Evolutionary conservation across 495 filamentous ascomycete genomes (phyloP).

Genomic region (Xylaria acuta): DNA sequence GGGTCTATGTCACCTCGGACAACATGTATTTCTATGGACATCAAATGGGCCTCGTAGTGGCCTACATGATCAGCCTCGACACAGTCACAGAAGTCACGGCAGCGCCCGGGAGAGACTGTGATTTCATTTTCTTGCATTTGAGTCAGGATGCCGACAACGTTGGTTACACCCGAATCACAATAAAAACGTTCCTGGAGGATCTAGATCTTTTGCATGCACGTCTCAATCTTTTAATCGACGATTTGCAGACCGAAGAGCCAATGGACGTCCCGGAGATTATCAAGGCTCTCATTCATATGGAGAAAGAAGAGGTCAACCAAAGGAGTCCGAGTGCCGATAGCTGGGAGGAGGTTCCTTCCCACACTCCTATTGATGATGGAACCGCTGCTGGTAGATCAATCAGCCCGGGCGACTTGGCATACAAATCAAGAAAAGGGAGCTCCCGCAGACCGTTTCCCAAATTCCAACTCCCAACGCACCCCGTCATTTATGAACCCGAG

Average conservation of each 20-base stretch:
- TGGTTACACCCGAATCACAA: slow-evolving; percentile 73
- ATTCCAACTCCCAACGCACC: slow-evolving; percentile 82
- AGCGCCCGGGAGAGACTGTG: slow-evolving; percentile 86
- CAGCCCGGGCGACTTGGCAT: slow-evolving; percentile 59
- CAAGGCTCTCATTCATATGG: slow-evolving; percentile 59
- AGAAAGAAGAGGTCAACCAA: slow-evolving; percentile 62
- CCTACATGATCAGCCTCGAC: slow-evolving; percentile 73
- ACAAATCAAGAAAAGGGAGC: slow-evolving; percentile 63
- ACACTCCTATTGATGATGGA: slow-evolving; percentile 67
- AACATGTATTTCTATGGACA: slow-evolving; percentile 96
- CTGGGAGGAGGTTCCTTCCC: slow-evolving; percentile 84
- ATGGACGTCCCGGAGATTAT: slow-evolving; percentile 60
- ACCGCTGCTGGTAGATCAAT: slow-evolving; percentile 51
- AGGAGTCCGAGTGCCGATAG: slow-evolving; percentile 81
- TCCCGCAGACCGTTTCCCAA: slow-evolving; percentile 66
- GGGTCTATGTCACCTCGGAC: slow-evolving; percentile 84
- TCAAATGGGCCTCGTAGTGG: slow-evolving; percentile 88
- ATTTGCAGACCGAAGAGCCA: slow-evolving; percentile 69
- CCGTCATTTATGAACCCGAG: slow-evolving; percentile 82
- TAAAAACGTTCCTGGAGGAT: slow-evolving; percentile 93
- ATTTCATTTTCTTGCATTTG: slow-evolving; percentile 90
- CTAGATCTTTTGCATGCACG: slow-evolving; percentile 80
- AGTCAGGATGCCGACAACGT: slow-evolving; percentile 65
- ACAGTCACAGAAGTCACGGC: slow-evolving; percentile 86
- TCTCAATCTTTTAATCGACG: slow-evolving; percentile 81